Evolutionary conservation across 116 monocot genomes (phyloP), one percentile per base, ranked within the genome.

Genomic region (Dioscorea cayenensis): DNA sequence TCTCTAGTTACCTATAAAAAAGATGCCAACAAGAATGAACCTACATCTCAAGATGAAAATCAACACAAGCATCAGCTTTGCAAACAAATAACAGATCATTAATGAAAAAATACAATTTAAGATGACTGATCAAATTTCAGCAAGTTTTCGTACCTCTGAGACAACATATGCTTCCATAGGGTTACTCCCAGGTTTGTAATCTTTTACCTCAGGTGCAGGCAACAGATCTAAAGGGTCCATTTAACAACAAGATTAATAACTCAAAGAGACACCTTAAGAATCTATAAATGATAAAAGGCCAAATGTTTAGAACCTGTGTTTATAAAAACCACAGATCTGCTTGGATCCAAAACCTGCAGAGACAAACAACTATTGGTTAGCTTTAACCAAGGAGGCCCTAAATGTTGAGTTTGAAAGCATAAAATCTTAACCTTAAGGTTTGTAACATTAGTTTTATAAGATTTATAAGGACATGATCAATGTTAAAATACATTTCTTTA

Each of bases 311-410:
- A 49, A 99, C 97, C 97, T 86, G 93, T 99, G 71, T 89, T 73
- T 3, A 87, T 72, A 72, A 99, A 93, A 35, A 93, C 51, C 58
- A 89, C 88, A 49, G 97, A 61, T 76, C 63, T 93, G 62, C 83
- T 81, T 74, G 97, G 86, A 85, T 93, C 83, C 76, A 99, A 66
- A 72, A 99, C 83, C 97, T 99, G 86, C 76, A 85, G 2, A 81
- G n/a, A 73, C 17, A 55, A 70, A 66, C 22, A 70, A 66, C 65
- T 65, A 36, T 5, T 16, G 61, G 49, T 58, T 62, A 12, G n/a
- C n/a, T 16, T 55, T 55, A 18, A 55, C 5, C 18, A 55, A 55
- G 4, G 16, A 16, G n/a, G 16, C 19, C 16, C 0, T 32, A 55
- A 5, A 55, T 55, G 17, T 43, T 43, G 43, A 43, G 43, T 12